Conservation (phyloP, 2,329 filamentous ascomycete species). For the Endoconidiophora polonica region DNA sequence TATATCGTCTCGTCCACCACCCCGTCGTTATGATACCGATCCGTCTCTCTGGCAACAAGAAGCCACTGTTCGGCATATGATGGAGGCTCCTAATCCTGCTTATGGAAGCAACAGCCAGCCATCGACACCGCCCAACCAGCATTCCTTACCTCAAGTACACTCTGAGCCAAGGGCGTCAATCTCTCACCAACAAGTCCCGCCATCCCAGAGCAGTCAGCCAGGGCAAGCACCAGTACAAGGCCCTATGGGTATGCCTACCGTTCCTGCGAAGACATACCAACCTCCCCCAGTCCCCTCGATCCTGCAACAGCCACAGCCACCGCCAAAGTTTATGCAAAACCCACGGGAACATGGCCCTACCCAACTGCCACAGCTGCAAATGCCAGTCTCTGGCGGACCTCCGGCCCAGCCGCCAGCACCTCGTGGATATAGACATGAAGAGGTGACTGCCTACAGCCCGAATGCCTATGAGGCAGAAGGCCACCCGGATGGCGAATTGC, state of each 20-base stretch:
- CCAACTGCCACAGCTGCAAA: slow-evolving; percentile 9
- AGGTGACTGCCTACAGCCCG: slow-evolving; percentile 16
- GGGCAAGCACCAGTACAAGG: slow-evolving; percentile 1
- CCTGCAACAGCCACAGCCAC: slow-evolving; percentile 11
- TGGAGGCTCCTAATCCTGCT: slow-evolving; percentile 33
- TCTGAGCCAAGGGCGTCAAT: slow-evolving; percentile 7
- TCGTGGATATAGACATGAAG: slow-evolving; percentile 10
- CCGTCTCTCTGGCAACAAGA: slow-evolving; percentile 71
- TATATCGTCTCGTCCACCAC: slow-evolving; percentile 37
- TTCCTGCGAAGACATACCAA: slow-evolving; percentile 1
- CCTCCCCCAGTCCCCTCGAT: slow-evolving; percentile 10
- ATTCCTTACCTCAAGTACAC: slow-evolving; percentile 10
- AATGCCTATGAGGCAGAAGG: slow-evolving; percentile 28
- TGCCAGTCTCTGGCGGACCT: slow-evolving; percentile 1
- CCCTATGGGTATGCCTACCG: neutral
- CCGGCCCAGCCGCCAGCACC: slow-evolving; percentile 3
- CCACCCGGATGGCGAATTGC: slow-evolving; percentile 25
- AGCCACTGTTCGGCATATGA: slow-evolving; percentile 56
- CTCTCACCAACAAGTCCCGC: slow-evolving; percentile 10
- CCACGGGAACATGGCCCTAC: slow-evolving; percentile 8
- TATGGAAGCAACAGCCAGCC: slow-evolving; percentile 13
- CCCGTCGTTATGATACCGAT: slow-evolving; percentile 67
- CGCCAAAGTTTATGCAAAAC: slow-evolving; percentile 7
- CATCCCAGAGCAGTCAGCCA: slow-evolving; percentile 3
- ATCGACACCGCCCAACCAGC: slow-evolving; percentile 11